A percentile compares a stretch with the other conserved stretches of the same genome.
phyloP scores from a whole-genome alignment of 176 grass and related monocot genomes.

The Poa pratensis region DNA sequence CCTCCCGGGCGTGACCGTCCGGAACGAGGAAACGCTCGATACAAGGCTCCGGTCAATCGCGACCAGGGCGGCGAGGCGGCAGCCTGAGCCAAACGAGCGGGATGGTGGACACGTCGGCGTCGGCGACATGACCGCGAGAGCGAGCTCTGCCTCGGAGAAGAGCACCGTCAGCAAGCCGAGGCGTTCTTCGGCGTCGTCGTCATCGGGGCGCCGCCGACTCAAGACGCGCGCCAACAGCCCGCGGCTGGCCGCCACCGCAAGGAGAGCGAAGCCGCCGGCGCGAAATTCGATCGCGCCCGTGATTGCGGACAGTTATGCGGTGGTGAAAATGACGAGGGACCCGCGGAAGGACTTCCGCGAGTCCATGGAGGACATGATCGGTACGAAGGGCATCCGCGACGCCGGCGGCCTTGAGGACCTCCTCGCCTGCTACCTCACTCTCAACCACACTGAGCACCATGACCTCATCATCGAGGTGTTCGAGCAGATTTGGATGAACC shows the following conservation, averaged over 20 bases:
- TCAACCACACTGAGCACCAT: slow-evolving; percentile 78
- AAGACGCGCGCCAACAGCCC: slow-evolving; percentile 61
- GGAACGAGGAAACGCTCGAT: neutral
- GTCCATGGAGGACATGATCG: slow-evolving; percentile 95
- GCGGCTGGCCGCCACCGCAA: slow-evolving; percentile 28
- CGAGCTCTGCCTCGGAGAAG: slow-evolving; percentile 33
- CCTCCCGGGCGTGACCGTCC: neutral
- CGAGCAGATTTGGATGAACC: slow-evolving; percentile 70
- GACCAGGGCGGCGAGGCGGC: slow-evolving; percentile 50
- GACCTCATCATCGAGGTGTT: slow-evolving; percentile 82
- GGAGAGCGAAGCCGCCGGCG: slow-evolving; percentile 3
- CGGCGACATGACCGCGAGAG: neutral
- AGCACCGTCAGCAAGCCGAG: slow-evolving; percentile 36
- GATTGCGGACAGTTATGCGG: slow-evolving; percentile 53
- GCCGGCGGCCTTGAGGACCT: slow-evolving; percentile 79
- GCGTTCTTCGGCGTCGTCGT: slow-evolving; percentile 27
- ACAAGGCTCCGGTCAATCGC: slow-evolving; percentile 55
- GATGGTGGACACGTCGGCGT: slow-evolving; percentile 1
- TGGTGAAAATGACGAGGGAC: slow-evolving; percentile 64
- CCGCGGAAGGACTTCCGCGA: slow-evolving; percentile 75
- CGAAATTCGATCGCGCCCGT: neutral
- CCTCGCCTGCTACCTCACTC: slow-evolving; percentile 82
- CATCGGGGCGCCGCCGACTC: slow-evolving; percentile 37
- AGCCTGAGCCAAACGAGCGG: neutral
- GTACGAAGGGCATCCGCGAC: slow-evolving; percentile 59